phyloP scores from a whole-genome alignment of 2,329 filamentous ascomycete species.

The Tolypocladium pustulatum region DNA sequence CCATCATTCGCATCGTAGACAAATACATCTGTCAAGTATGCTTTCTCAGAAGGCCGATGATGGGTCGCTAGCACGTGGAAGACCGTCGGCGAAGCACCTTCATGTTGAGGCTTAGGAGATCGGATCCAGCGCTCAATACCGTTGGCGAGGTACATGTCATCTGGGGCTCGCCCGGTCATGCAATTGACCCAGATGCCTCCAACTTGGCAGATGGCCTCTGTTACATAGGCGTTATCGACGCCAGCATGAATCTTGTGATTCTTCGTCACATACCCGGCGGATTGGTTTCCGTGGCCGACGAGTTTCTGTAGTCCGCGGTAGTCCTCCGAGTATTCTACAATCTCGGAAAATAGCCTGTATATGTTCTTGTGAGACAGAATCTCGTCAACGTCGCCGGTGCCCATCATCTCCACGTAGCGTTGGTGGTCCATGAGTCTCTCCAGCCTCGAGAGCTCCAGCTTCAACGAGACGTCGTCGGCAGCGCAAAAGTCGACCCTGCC shows the following conservation, averaged over 20 bases:
- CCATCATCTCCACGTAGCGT: conserved; percentile 17
- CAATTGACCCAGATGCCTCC: background rate
- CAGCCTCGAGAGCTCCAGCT: background rate
- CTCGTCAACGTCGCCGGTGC: conserved; percentile 16
- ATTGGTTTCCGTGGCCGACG: background rate
- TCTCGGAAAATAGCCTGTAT: background rate
- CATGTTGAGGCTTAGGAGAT: background rate
- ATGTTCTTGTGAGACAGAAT: conserved; percentile 10
- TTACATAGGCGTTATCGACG: background rate
- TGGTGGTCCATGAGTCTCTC: conserved; percentile 17
- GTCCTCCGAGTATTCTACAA: background rate
- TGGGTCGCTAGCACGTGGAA: background rate
- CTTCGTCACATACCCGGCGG: background rate
- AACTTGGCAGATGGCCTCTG: background rate
- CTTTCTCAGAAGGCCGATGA: background rate
- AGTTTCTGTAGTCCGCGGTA: background rate
- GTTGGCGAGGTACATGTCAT: background rate
- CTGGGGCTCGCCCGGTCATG: background rate
- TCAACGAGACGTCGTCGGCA: background rate
- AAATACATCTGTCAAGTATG: background rate
- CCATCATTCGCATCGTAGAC: background rate
- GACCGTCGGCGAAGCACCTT: background rate
- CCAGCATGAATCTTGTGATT: background rate
- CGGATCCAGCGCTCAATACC: background rate
- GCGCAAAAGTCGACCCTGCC: background rate